Conservation (phyloP, 2,329 filamentous ascomycete genomes). For the Nemania serpens region DNA sequence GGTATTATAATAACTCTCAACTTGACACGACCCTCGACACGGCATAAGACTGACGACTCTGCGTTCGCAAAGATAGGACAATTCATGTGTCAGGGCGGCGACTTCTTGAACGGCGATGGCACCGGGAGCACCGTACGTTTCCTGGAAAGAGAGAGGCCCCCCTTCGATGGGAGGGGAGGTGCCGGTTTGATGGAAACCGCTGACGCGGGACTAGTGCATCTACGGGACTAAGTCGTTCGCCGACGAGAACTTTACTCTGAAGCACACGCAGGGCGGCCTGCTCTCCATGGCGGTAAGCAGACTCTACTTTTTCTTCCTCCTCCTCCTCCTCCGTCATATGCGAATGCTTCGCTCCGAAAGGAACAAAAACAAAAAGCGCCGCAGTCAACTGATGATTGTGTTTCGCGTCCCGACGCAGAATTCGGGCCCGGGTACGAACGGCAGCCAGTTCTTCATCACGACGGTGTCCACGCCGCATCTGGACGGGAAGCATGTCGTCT, state of each 20-base stretch:
- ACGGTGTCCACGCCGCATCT: slow-evolving; percentile 85
- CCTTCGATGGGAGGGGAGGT: neutral
- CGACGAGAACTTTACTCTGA: slow-evolving; percentile 86
- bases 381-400: neutral
- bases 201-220: slow-evolving; percentile 60
- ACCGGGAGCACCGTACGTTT: slow-evolving; percentile 70
- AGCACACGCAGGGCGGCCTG: slow-evolving; percentile 79
- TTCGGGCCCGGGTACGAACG: slow-evolving; percentile 89
- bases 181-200: neutral
- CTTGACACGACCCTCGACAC: neutral
- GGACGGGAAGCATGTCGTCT: slow-evolving; percentile 93
- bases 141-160: neutral
- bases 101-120: slow-evolving; percentile 92
- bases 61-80: slow-evolving; percentile 80
- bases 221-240: slow-evolving; percentile 84
- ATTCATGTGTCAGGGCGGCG: slow-evolving; percentile 97
- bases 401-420: slow-evolving; percentile 63
- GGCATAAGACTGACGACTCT: neutral
- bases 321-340: neutral
- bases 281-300: slow-evolving; percentile 87
- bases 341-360: neutral
- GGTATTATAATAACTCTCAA: neutral
- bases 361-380: too few relatives aligned
- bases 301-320: neutral
- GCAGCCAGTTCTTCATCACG: slow-evolving; percentile 97